Evolutionary conservation across 2,329 filamentous ascomycete species (phyloP).

Genomic region (Talaromyces amestolkiae): DNA sequence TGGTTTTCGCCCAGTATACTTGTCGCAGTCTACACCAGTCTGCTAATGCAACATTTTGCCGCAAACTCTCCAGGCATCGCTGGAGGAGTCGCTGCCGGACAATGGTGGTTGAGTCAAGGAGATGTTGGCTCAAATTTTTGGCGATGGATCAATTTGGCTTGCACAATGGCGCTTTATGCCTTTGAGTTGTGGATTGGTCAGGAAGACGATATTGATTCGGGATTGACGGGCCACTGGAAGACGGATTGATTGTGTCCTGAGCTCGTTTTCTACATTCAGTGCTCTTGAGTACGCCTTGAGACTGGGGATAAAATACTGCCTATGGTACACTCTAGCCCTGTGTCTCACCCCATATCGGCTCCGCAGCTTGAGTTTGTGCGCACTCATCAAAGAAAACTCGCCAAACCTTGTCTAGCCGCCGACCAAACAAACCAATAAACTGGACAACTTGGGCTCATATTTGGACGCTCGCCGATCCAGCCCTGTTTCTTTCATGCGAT

Average conservation of each 20-base stretch:
- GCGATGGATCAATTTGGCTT: conserved; percentile 89
- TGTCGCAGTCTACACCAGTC: conserved; percentile 92
- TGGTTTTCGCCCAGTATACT: conserved; percentile 95
- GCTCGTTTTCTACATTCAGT: neutral
- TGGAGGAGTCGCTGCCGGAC: conserved; percentile 58
- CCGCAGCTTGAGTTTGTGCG: neutral
- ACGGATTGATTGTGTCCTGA: conserved; percentile 62
- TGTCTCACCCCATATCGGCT: neutral
- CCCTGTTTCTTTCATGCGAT: neutral
- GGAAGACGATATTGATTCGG: conserved; percentile 64
- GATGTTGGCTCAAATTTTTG: conserved; percentile 82
- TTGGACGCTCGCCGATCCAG: neutral
- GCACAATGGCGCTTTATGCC: conserved; percentile 85
- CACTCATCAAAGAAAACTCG: neutral
- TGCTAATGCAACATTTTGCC: conserved; percentile 93
- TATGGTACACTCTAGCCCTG: neutral
- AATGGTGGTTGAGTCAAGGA: conserved; percentile 82
- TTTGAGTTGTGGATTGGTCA: conserved; percentile 85
- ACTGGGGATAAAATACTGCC: neutral
- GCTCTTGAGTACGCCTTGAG: neutral
- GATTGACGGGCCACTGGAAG: conserved; percentile 83
- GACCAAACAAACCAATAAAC: neutral
- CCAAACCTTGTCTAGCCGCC: neutral
- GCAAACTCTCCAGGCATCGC: conserved; percentile 61
- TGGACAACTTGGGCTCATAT: neutral